These are phyloP conservation scores for Pleurotus citrinopileatus DNA, from an alignment of 768 basidiomycete genomes.

Conservation along the genomic window DNA sequence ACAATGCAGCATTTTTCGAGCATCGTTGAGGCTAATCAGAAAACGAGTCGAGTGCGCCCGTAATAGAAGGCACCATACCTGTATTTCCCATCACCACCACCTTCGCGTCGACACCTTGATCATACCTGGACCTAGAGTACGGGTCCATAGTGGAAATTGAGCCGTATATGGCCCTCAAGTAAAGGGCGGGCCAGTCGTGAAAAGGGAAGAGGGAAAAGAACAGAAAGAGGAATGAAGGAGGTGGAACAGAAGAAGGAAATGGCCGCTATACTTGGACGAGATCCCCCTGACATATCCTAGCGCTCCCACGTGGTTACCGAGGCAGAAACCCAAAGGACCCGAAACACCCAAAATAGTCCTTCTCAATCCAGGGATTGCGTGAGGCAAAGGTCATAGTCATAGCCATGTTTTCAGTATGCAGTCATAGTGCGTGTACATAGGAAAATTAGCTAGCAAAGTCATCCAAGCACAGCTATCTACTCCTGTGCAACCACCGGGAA, in stretches of 20 bases:
- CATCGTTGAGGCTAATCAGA: neutral
- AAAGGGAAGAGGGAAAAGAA: slow-evolving; percentile 34
- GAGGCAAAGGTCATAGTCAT: slow-evolving; percentile 11
- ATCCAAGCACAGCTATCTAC: slow-evolving; percentile 42
- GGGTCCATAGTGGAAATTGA: slow-evolving; percentile 60
- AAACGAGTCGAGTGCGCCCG: neutral
- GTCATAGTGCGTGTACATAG: slow-evolving; percentile 16
- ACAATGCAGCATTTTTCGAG: neutral
- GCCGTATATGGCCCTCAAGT: slow-evolving; percentile 39
- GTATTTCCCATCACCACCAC: slow-evolving; percentile 93
- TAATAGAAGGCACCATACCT: slow-evolving; percentile 23
- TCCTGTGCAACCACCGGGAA: slow-evolving; percentile 78
- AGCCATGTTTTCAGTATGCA: slow-evolving; percentile 17
- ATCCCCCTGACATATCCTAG: slow-evolving; percentile 23
- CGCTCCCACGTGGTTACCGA: slow-evolving; percentile 11
- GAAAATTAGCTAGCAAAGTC: slow-evolving; percentile 20
- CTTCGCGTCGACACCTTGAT: slow-evolving; percentile 89
- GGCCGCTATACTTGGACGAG: slow-evolving; percentile 19
- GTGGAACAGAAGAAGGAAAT: slow-evolving; percentile 28
- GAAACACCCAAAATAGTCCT: slow-evolving; percentile 31
- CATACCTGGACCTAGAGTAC: slow-evolving; percentile 66
- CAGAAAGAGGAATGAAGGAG: slow-evolving; percentile 26
- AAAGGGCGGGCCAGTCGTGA: slow-evolving; percentile 34
- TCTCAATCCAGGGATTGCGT: slow-evolving; percentile 14
- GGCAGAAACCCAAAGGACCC: slow-evolving; percentile 2